phyloP scores from a whole-genome alignment of 345 rosid species.

The Lepidium africanum region DNA sequence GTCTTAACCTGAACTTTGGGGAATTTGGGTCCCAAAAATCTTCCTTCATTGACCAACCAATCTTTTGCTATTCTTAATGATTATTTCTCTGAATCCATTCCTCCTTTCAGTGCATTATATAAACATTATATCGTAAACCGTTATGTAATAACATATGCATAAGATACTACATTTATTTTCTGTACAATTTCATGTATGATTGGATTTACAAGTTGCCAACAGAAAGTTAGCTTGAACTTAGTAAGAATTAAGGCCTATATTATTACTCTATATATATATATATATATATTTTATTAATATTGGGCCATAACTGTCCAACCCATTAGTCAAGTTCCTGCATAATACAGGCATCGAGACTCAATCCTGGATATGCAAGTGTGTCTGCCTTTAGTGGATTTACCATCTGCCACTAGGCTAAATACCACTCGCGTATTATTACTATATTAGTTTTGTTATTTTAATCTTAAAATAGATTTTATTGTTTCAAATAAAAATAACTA shows the following conservation, averaged over 20 bases:
- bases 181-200: neutral
- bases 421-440: neutral
- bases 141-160: neutral
- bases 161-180: neutral
- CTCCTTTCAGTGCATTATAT: neutral
- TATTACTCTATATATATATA: neutral
- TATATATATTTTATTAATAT: too few species aligned
- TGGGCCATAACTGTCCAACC: too few species aligned
- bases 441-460: neutral
- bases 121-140: neutral
- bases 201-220: neutral
- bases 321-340: too few species aligned
- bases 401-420: too few species aligned
- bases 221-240: neutral
- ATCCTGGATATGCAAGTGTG: too few species aligned
- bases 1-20: slow-evolving; percentile 17
- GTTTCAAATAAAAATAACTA: neutral
- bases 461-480: neutral
- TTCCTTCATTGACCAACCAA: slow-evolving; percentile 24
- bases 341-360: too few species aligned
- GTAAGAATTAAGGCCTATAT: neutral
- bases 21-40: slow-evolving; percentile 10
- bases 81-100: neutral
- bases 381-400: too few species aligned
- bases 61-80: neutral